Conservation (phyloP, 2,329 filamentous ascomycete genomes). For the Fusarium tricinctum region DNA sequence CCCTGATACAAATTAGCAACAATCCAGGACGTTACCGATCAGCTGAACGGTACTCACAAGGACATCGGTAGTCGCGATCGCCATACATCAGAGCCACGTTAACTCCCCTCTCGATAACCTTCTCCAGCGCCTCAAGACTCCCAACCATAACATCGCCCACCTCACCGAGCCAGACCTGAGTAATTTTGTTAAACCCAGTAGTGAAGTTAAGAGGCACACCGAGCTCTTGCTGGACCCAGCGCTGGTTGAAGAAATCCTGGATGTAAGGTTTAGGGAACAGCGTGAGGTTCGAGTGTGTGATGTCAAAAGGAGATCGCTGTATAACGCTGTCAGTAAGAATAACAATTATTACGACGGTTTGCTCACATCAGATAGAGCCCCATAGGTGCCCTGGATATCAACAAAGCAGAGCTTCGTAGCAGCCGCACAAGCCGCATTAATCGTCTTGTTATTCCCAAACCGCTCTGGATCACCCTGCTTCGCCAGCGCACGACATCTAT, state of each 20-base stretch:
- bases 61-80: constrained; percentile 71
- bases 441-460: constrained; percentile 55
- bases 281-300: constrained; percentile 66
- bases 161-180: constrained; percentile 67
- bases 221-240: constrained; percentile 68
- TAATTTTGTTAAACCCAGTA: constrained; percentile 55
- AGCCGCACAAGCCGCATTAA: constrained; percentile 64
- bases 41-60: constrained; percentile 60
- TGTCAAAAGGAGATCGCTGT: constrained; percentile 71
- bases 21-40: fast-evolving
- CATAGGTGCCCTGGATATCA: constrained; percentile 25
- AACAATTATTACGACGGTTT: fast-evolving
- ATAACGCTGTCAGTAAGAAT: not conserved
- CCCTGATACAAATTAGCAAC: constrained; percentile 22
- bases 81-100: constrained; percentile 78
- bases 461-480: constrained; percentile 55
- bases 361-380: constrained; percentile 9
- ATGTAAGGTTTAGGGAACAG: constrained; percentile 73
- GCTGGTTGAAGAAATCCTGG: constrained; percentile 73
- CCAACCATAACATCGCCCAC: constrained; percentile 68
- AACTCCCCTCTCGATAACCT: constrained; percentile 70
- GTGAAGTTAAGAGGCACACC: constrained; percentile 73
- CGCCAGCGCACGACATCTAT: constrained; percentile 59
- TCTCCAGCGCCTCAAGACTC: constrained; percentile 61
- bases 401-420: constrained; percentile 56